phyloP scores from a whole-genome alignment of 1,284 basidiomycete genomes.

The Thelephora terrestris region DNA sequence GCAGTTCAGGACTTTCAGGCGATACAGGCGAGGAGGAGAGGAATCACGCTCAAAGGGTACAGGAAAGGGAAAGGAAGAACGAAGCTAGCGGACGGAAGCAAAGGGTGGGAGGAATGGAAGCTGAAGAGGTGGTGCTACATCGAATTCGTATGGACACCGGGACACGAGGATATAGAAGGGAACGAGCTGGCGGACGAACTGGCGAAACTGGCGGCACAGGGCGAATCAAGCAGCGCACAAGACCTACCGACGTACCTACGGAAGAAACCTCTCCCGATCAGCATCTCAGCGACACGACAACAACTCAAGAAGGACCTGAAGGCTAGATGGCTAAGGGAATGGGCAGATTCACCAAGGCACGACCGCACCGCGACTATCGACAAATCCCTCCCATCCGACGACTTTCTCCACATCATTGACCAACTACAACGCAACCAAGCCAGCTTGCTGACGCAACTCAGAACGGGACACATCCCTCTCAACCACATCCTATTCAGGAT shows the following conservation, averaged over 20 bases:
- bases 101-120: too few relatives aligned
- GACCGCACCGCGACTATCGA: not conserved
- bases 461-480: not conserved
- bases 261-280: conserved; percentile 9
- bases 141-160: conserved; percentile 5
- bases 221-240: not conserved
- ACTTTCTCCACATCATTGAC: not conserved
- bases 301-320: not conserved
- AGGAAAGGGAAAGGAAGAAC: not conserved
- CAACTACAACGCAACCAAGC: not conserved
- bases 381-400: not conserved
- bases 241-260: conserved; percentile 6
- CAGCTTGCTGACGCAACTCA: not conserved
- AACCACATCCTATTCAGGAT: not conserved
- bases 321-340: too few relatives aligned
- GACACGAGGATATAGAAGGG: conserved; percentile 12
- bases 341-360: not conserved
- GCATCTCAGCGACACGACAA: conserved; percentile 1
- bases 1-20: conserved; percentile 2
- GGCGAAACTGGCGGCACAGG: conserved; percentile 12
- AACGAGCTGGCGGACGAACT: too few relatives aligned
- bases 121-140: not conserved
- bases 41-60: not conserved
- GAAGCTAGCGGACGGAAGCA: too few relatives aligned
- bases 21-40: not conserved